phyloP scores from a whole-genome alignment of 257 asterid species.

The Solanum tarijense region DNA sequence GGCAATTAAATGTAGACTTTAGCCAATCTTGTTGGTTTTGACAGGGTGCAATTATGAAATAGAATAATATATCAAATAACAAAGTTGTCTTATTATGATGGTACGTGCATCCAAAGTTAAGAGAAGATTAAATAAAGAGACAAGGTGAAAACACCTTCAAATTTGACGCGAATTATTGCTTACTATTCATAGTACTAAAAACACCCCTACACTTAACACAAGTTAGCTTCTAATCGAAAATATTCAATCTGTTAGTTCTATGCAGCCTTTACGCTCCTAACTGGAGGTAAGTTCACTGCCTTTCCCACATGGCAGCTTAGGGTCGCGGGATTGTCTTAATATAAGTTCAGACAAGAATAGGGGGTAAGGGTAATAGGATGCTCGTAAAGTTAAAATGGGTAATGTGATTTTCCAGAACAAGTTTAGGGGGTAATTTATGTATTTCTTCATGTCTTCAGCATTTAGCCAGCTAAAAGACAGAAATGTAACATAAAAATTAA shows the following conservation, averaged over 20 bases:
- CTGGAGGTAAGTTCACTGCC: not conserved
- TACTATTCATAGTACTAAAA: not conserved
- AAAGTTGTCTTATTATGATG: not conserved
- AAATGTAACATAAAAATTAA: not conserved
- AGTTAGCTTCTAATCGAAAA: not conserved
- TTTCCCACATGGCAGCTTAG: not conserved
- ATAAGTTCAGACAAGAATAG: not conserved
- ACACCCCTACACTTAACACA: not conserved
- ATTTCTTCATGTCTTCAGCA: too few relatives aligned
- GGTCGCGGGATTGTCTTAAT: not conserved
- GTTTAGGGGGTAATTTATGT: not conserved
- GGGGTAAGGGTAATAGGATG: not conserved
- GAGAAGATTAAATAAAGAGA: not conserved
- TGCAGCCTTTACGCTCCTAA: not conserved
- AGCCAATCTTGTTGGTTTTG: constrained; percentile 15
- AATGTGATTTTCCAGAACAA: not conserved
- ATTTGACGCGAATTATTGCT: accelerated
- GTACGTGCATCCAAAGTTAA: not conserved
- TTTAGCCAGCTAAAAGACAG: not conserved
- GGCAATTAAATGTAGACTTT: not conserved
- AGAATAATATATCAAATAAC: not conserved
- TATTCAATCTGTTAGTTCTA: not conserved
- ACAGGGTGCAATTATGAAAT: constrained; percentile 6
- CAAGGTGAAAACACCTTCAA: not conserved
- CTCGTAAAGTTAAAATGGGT: not conserved